These are phyloP conservation scores for Galeopsis tetrahit DNA, from an alignment of 257 asterid genomes.

Conservation along the genomic window DNA sequence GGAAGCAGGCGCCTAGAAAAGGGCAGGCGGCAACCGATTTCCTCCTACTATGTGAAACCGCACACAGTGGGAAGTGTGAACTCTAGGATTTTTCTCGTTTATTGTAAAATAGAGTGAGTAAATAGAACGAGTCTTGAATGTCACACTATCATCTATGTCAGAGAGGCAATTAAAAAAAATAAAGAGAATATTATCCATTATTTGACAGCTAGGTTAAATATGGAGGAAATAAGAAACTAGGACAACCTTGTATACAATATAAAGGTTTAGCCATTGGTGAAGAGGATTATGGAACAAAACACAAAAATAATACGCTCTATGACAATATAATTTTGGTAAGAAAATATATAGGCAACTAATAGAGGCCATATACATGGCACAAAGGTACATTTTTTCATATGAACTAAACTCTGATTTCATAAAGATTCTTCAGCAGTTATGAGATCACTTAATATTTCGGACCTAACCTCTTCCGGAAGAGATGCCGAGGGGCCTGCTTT, in stretches of 20 bases:
- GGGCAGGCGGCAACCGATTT: too few species aligned
- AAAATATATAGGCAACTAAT: background rate
- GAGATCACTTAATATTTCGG: constrained; percentile 63
- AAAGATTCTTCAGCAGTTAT: constrained; percentile 62
- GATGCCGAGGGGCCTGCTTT: constrained; percentile 90
- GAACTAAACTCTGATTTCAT: constrained; percentile 36
- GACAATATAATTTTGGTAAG: background rate
- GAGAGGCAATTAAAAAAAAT: background rate
- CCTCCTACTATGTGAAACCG: too few species aligned
- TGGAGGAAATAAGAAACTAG: too few species aligned
- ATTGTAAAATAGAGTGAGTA: too few species aligned
- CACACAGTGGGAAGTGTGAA: too few species aligned
- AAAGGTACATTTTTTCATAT: background rate
- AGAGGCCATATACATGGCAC: background rate
- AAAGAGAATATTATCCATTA: background rate
- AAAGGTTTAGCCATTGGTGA: too few species aligned
- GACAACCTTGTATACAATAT: too few species aligned
- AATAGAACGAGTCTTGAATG: too few species aligned
- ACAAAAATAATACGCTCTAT: background rate
- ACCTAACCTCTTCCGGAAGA: constrained; percentile 66
- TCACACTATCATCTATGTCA: too few species aligned
- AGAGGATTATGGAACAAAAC: background rate
- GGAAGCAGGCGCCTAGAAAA: too few species aligned
- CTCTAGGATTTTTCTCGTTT: too few species aligned
- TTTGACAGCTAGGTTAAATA: background rate